phyloP scores from a whole-genome alignment of 257 asterid species.

The Cordia subcordata region DNA sequence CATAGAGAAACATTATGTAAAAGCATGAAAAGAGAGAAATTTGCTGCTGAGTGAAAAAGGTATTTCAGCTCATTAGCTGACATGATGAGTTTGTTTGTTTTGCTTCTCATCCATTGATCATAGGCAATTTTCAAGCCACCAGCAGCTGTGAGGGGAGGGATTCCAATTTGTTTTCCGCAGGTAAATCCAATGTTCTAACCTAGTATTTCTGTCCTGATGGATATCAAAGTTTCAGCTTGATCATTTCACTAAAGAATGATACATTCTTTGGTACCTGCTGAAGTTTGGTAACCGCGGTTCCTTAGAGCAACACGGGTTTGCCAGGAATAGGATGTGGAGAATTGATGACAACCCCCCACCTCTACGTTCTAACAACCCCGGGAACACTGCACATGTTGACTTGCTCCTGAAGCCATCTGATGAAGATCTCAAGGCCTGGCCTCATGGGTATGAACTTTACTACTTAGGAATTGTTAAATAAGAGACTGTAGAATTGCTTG shows the following conservation, averaged over 20 bases:
- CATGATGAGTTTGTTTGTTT: background rate
- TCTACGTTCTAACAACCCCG: conserved; percentile 36
- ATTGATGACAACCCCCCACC: conserved; percentile 75
- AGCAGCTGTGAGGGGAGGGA: conserved; percentile 81
- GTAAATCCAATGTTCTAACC: conserved; percentile 26
- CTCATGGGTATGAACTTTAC: conserved; percentile 49
- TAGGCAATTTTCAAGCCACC: conserved; percentile 86
- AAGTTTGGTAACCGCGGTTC: conserved; percentile 82
- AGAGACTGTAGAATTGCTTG: too few relatives aligned
- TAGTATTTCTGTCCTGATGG: background rate
- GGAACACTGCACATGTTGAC: conserved; percentile 43
- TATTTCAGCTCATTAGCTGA: background rate
- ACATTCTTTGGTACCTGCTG: background rate
- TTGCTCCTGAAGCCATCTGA: conserved; percentile 65
- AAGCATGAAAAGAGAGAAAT: background rate
- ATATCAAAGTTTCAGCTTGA: background rate
- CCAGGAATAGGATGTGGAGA: conserved; percentile 68
- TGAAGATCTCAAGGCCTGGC: conserved; percentile 77
- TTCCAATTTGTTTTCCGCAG: conserved; percentile 90
- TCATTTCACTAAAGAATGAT: background rate
- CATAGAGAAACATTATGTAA: too few relatives aligned
- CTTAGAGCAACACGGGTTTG: conserved; percentile 82
- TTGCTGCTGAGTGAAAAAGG: too few relatives aligned
- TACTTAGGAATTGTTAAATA: background rate
- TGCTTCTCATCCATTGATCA: background rate